Evolutionary conservation across 2,329 filamentous ascomycete species (phyloP).

Genomic region (Exophiala sp.): DNA sequence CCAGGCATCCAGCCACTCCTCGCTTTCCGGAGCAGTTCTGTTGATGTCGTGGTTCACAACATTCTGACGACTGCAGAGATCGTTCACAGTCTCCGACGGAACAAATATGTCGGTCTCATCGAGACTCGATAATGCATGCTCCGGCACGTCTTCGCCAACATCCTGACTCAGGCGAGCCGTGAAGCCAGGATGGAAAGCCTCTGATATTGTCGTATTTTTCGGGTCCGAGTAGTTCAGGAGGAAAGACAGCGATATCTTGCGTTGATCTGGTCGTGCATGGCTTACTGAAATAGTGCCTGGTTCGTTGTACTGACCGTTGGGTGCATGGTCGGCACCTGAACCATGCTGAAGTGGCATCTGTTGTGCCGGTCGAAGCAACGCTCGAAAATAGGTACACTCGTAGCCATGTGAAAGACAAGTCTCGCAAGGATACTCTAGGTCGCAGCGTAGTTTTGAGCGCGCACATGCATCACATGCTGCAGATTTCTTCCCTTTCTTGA

Average conservation of each 20-base stretch:
- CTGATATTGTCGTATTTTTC: conserved; percentile 1
- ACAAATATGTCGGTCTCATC: no score
- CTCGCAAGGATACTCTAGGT: conserved; percentile 8
- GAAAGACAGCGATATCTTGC: conserved; percentile 5
- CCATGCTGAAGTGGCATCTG: no score
- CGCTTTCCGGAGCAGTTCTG: not conserved
- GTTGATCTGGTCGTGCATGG: not conserved
- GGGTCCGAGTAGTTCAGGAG: conserved; percentile 9
- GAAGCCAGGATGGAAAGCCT: not conserved
- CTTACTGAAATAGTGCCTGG: not conserved
- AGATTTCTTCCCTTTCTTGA: conserved; percentile 11
- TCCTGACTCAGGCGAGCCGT: not conserved
- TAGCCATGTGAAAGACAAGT: conserved; percentile 9
- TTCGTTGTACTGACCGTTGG: not conserved
- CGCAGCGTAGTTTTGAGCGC: conserved; percentile 5
- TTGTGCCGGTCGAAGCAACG: no score
- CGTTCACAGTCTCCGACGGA: no score
- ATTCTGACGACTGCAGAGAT: no score
- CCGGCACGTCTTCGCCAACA: not conserved
- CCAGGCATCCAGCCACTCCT: not conserved
- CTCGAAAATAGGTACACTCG: conserved; percentile 6
- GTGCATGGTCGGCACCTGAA: no score
- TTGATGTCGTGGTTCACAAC: no score
- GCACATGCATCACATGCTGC: conserved; percentile 10
- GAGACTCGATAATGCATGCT: not conserved